Evolutionary conservation across 129 eudicot genomes (phyloP).

Genomic region (Apium graveolens): DNA sequence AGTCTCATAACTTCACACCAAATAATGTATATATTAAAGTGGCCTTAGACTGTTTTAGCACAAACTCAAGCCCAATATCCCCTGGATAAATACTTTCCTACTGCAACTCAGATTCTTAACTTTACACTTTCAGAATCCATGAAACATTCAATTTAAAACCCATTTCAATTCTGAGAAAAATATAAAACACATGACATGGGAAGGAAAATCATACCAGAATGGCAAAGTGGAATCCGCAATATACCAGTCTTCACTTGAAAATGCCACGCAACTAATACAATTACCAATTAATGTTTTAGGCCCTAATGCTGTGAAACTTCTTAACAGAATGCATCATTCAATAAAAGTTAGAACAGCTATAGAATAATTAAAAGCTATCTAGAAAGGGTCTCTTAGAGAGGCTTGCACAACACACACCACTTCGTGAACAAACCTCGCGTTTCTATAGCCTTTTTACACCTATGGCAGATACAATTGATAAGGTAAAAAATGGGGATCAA

Average conservation of each 20-base stretch:
- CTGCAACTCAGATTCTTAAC: background rate
- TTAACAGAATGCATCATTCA: background rate
- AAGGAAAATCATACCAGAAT: slow-evolving; percentile 57
- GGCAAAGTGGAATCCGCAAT: slow-evolving; percentile 94
- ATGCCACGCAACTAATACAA: slow-evolving; percentile 72
- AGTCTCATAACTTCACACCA: background rate
- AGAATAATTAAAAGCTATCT: background rate
- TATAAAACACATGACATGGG: background rate
- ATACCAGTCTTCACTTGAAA: slow-evolving; percentile 89
- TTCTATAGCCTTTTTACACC: background rate
- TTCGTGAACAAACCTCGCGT: background rate
- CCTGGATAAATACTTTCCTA: background rate
- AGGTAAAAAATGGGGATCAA: background rate
- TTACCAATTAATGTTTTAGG: background rate
- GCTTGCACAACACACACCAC: background rate
- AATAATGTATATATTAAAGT: too few relatives aligned
- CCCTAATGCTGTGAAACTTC: background rate
- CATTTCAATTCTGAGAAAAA: background rate
- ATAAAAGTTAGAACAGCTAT: background rate
- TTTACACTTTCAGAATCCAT: background rate
- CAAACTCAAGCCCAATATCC: background rate
- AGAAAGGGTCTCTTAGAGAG: background rate
- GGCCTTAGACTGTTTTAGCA: background rate
- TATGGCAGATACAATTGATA: background rate
- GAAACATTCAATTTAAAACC: background rate